Conservation (phyloP, 306 rosid species). For the Prosopis cineraria region DNA sequence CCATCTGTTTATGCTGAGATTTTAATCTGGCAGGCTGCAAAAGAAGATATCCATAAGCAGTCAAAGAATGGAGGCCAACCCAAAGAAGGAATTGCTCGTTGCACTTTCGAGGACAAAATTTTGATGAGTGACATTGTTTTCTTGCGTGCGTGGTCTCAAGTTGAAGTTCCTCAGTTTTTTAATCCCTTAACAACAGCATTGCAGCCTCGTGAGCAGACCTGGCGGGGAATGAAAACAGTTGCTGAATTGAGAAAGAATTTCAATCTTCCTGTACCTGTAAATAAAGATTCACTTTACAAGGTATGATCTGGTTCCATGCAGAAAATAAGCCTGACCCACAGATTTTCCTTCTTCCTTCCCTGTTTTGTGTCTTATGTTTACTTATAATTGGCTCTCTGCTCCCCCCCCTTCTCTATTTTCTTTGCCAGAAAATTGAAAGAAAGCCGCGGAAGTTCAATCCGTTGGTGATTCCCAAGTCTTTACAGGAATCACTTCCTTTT, state of each 20-base stretch:
- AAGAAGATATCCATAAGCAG: conserved; percentile 84
- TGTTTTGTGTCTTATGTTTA: background rate
- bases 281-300: conserved; percentile 92
- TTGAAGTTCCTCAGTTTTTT: conserved; percentile 76
- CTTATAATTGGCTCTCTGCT: background rate
- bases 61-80: conserved; percentile 75
- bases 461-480: conserved; percentile 77
- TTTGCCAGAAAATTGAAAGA: conserved; percentile 76
- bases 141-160: conserved; percentile 91
- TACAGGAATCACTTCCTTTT: conserved; percentile 73
- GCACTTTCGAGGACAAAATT: conserved; percentile 96
- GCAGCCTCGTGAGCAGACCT: conserved; percentile 77
- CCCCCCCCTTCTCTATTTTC: background rate
- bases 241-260: conserved; percentile 86
- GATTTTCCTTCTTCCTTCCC: background rate
- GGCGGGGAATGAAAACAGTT: conserved; percentile 93
- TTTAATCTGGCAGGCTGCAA: conserved; percentile 71
- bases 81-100: conserved; percentile 92
- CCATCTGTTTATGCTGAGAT: conserved; percentile 4
- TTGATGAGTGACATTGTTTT: conserved; percentile 96
- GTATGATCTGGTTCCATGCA: conserved; percentile 42
- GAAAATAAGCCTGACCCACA: background rate
- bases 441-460: conserved; percentile 77
- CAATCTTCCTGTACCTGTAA: conserved; percentile 69
- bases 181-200: conserved; percentile 86